phyloP scores from a whole-genome alignment of 2,329 filamentous ascomycete genomes.

The Coniosporium tulheliwenetii region DNA sequence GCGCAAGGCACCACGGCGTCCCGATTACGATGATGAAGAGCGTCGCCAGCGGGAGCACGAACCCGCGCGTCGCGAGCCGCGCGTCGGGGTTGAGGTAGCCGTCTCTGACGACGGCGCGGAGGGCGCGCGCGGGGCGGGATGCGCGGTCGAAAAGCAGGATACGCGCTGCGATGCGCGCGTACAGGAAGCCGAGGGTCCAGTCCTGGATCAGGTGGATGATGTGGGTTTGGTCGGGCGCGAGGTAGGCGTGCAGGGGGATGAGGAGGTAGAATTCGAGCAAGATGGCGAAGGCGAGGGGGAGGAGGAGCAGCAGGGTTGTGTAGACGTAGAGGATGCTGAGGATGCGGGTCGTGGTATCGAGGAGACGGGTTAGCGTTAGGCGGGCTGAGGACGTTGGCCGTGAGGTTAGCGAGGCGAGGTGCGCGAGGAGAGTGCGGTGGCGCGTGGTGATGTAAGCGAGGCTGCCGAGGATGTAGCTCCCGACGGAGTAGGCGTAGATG shows the following conservation, averaged over 20 bases:
- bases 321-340: conserved; percentile 59
- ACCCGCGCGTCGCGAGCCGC: conserved; percentile 63
- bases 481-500: conserved; percentile 88
- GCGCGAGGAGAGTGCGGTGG: conserved; percentile 1
- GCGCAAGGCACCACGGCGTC: conserved; percentile 47
- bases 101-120: conserved; percentile 52
- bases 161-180: conserved; percentile 64
- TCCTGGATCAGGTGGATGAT: conserved; percentile 79
- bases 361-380: conserved; percentile 8
- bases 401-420: conserved; percentile 10
- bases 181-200: conserved; percentile 86
- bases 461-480: conserved; percentile 65
- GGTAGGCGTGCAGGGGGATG: conserved; percentile 69
- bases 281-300: conserved; percentile 66
- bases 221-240: conserved; percentile 35
- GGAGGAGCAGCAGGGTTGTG: conserved; percentile 55
- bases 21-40: conserved; percentile 47
- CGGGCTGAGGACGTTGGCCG: conserved; percentile 6
- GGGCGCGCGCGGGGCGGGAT: conserved; percentile 57
- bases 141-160: conserved; percentile 52
- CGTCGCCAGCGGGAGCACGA: conserved; percentile 60
- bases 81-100: conserved; percentile 72
- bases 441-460: conserved; percentile 46
- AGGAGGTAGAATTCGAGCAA: conserved; percentile 79
- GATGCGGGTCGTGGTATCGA: conserved; percentile 13